These are phyloP conservation scores for Flaveria sonorensis DNA, from an alignment of 129 eudicot species.

Conservation along the genomic window DNA sequence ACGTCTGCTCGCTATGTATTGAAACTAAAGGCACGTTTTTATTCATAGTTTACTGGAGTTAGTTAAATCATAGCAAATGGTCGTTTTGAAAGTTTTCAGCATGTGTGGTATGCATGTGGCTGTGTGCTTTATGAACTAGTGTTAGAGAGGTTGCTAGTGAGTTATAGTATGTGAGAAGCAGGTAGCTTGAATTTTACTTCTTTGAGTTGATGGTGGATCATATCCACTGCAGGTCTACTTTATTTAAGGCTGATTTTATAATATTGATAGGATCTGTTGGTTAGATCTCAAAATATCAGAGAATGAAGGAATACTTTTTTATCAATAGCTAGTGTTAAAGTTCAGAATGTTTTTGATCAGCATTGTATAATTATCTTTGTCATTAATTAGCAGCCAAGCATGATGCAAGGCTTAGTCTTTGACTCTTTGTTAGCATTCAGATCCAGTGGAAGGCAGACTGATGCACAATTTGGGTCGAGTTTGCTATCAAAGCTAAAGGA, in stretches of 20 bases:
- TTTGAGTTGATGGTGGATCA: slow-evolving; percentile 7
- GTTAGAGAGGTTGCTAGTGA: not conserved
- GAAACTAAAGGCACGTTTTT: too few relatives aligned
- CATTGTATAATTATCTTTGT: not conserved
- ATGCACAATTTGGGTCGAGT: not conserved
- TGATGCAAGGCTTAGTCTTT: slow-evolving; percentile 3
- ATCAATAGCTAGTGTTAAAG: not conserved
- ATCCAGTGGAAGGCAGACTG: not conserved
- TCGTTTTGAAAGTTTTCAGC: not conserved
- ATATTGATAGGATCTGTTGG: not conserved
- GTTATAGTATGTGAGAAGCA: not conserved
- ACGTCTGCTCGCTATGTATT: not conserved
- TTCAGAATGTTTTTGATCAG: slow-evolving; percentile 9
- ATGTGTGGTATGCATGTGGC: not conserved
- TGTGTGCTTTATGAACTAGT: not conserved
- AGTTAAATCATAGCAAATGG: not conserved
- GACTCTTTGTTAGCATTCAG: not conserved
- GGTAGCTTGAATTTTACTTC: not conserved
- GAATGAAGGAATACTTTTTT: not conserved
- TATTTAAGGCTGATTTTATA: not conserved
- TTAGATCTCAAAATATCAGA: not conserved
- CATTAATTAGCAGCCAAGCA: slow-evolving; percentile 5
- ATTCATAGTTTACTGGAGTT: not conserved
- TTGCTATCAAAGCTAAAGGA: not conserved
- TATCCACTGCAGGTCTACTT: not conserved